Base-by-base conservation (phyloP, 2,329 filamentous ascomycete genomes). In the Camptophora hylomeconis region DNA sequence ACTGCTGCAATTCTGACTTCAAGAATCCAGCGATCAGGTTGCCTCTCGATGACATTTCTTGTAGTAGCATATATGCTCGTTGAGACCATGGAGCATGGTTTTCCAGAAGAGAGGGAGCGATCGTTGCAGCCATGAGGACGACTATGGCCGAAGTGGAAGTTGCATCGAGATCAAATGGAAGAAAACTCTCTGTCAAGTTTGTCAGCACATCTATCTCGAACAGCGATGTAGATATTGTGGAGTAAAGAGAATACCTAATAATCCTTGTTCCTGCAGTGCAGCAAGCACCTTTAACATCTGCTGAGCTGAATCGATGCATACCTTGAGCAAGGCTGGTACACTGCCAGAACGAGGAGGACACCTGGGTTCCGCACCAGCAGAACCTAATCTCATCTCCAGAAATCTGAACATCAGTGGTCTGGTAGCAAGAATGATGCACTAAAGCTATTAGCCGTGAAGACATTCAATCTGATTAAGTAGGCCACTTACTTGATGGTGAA, bases 161-260 rank as follows among this genome's bases (percentile, higher is more conserved):
- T 0, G 58, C 48, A 22, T 65, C 61, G 0, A 64, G 49, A 32
- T 65, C 60, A 28, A 63, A 63, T 0, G 61, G 59, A 0, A 67
- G 51, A 33, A 66, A 66, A 0, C 54, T 59, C 43, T 65, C 61
- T 65, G n/a, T n/a, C n/a, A n/a, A n/a, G n/a, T n/a, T n/a, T n/a
- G n/a, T n/a, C n/a, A n/a, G 9, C 0, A 9, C 7, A 3, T 3
- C 38, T 20, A 32, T 24, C 13, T n/a, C 24, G 11, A 31, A 12
- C 22, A 11, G 14, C 5, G 12, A 3, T 4, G 3, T 10, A 7
- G 9, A 7, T 0, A 2, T 16, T 14, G 33, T 5, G 30, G 31
- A 14, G 31, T 35, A 16, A 37, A 12, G 4, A 7, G 24, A 41
- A 40, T 47, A 66, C 63, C 62, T 2, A 66, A 48, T 11, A 67